A percentile compares a stretch with the other conserved stretches of the same genome.
These are phyloP conservation scores for Arctostaphylos glauca DNA, from an alignment of 148 eudicot genomes.

Conservation along the genomic window DNA sequence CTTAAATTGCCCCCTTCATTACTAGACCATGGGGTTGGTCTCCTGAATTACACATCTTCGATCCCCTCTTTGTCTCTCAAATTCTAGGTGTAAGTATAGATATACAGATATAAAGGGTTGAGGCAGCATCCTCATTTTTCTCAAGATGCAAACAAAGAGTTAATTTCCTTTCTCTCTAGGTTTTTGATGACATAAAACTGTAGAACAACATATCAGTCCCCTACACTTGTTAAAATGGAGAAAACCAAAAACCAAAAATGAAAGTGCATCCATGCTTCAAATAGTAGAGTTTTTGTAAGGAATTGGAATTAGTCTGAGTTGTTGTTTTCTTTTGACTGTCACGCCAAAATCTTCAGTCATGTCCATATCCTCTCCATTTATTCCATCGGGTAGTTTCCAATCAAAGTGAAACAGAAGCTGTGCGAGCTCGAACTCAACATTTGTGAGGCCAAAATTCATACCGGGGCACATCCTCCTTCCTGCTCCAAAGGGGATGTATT, in stretches of 20 bases:
- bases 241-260: background rate
- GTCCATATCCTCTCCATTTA: slow-evolving; percentile 22
- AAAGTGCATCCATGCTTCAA: background rate
- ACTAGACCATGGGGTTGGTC: no score
- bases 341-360: slow-evolving; percentile 26
- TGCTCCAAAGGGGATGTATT: slow-evolving; percentile 34
- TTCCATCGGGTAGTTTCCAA: slow-evolving; percentile 29
- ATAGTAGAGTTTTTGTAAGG: background rate
- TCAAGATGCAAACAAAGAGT: no score
- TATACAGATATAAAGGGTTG: background rate
- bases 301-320: slow-evolving; percentile 19
- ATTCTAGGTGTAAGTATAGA: background rate
- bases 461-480: slow-evolving; percentile 42
- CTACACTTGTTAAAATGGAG: background rate
- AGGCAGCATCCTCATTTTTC: background rate
- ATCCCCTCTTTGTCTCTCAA: background rate
- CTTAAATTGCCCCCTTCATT: no score
- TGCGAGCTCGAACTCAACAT: slow-evolving; percentile 31
- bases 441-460: slow-evolving; percentile 24
- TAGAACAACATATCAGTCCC: background rate
- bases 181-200: no score
- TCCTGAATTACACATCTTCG: background rate
- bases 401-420: slow-evolving; percentile 31
- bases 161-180: no score
- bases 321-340: slow-evolving; percentile 27